Base-by-base conservation (phyloP, 805 yeast species). In the Hanseniaspora valbyensis region DNA sequence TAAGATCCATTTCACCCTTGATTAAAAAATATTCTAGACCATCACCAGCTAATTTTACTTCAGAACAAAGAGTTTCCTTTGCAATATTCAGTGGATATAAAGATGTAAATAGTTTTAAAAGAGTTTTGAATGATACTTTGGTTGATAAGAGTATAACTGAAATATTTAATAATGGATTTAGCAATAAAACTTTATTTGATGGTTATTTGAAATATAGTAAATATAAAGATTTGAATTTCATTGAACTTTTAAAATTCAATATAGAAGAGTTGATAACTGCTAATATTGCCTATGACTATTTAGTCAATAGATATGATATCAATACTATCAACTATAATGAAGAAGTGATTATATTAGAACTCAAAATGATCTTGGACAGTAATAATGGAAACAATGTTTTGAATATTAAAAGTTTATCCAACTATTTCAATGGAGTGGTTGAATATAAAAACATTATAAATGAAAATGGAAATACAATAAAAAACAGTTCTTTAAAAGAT, bases 41-140 rank as follows among this genome's bases (percentile, higher is more conserved):
- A 3, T 33, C 50, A 6, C 50, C 50, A n/a, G 16, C 26, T 10
- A 41, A 39, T 22, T 45, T 45, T 34, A 38, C 50, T 18, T 36
- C 39, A 8, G 50, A 45, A 8, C 50, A 45, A 22, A 38, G 38
- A 38, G 39, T 45, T 13, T 36, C 50, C 13, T 45, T 45, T 45
- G 43, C 50, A 10, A 45, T 45, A 13, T 45, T 45, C 16, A 45
- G 43, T 18, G 50, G 50, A 1, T 13, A 9, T 14, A 45, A 39
- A 38, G 41, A 45, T 13, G 34, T 45, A n/a, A 33, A 25, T 28
- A 18, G 24, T 14, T 22, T 45, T 2, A 38, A 45, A 22, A 34
- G 39, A 9, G 14, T 22, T 16, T 21, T 45, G 8, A 18, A 9
- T 25, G 39, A 29, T 19, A 12, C 18, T 10, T 29, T 39, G 3